Percentiles rank a stretch among this genome's conserved stretches.
These are phyloP conservation scores for Millerozyma miso DNA, from an alignment of 805 yeast species.

Conservation along the genomic window DNA sequence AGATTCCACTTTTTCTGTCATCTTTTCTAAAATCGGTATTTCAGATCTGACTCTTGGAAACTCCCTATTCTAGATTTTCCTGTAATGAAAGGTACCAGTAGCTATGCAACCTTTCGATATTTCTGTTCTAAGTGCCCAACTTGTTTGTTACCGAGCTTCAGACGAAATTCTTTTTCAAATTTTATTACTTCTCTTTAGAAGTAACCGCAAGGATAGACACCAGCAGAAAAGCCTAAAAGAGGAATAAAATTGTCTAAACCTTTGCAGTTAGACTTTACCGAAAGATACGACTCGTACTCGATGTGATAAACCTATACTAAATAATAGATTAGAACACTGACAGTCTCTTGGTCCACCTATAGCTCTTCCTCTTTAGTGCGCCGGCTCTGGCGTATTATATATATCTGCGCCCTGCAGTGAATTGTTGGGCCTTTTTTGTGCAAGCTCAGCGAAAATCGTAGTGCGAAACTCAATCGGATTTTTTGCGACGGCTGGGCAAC, in stretches of 20 bases:
- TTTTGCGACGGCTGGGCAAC: background rate
- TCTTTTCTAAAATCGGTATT: too few species aligned
- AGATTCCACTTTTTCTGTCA: constrained; percentile 12
- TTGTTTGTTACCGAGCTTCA: too few species aligned
- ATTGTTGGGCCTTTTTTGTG: background rate
- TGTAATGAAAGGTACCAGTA: too few species aligned
- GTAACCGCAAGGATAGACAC: too few species aligned
- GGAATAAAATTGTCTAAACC: background rate
- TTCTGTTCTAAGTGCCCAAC: too few species aligned
- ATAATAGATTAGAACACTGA: too few species aligned
- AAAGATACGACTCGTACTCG: background rate
- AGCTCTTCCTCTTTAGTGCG: background rate
- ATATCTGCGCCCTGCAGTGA: background rate
- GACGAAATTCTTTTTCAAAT: too few species aligned
- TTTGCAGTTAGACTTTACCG: background rate
- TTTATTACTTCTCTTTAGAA: too few species aligned
- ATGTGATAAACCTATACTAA: too few species aligned
- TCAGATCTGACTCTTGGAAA: too few species aligned
- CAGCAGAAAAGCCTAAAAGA: background rate
- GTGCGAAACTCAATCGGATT: background rate
- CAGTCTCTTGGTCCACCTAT: background rate
- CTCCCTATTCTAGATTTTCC: too few species aligned
- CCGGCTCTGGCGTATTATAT: background rate
- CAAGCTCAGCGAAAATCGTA: background rate
- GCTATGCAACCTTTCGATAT: too few species aligned